Evolutionary conservation across 495 filamentous ascomycete genomes (phyloP), one percentile per base, ranked within the genome.

Genomic region (Baudoinia panamericana): DNA sequence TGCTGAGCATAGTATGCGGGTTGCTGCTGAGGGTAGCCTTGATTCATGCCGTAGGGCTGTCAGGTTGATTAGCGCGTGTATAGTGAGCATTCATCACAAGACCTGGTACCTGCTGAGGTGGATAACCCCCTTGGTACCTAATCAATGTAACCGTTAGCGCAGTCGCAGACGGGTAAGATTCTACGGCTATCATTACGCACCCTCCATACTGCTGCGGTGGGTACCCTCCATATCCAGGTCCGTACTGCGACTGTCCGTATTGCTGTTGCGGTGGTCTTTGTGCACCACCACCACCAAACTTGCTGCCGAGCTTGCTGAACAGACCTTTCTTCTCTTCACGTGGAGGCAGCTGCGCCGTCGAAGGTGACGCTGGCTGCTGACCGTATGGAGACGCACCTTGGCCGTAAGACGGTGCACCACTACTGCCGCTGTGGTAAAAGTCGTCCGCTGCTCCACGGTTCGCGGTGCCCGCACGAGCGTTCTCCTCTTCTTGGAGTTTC

Each of bases 401-500:
- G 1, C 22, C 34, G 26, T 30, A 39, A 7, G 42, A 16, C 2
- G 33, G 11, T 8, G n/a, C 16, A 21, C 55, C 25, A 46, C 51
- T 10, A n/a, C 50, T 48, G 35, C 49, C 54, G 4, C 53, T 43
- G 30, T 38, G 52, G 57, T 75, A 75, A 45, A 68, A 76, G 16
- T 54, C 51, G 19, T 64, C 47, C 10, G 67, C 56, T 1, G 65
- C 61, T 15, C 70, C 46, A 9, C 57, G 52, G 24, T 41, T 48
- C 51, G n/a, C 38, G 7, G 46, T 45, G 44, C 22, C 35, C 24
- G 64, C 73, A 11, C 75, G 71, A 0, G 73, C 77, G 46, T 92
- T 68, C 61, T 92, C 84, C 52, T 92, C 80, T 19, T 76, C 83
- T 52, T 94, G 85, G 11, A 93, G 66, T 46, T 78, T 72, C 15